Percentiles rank a stretch among this genome's conserved stretches.
These are phyloP conservation scores for Apiospora arundinis DNA, from an alignment of 2,329 filamentous ascomycete species.

Conservation along the genomic window DNA sequence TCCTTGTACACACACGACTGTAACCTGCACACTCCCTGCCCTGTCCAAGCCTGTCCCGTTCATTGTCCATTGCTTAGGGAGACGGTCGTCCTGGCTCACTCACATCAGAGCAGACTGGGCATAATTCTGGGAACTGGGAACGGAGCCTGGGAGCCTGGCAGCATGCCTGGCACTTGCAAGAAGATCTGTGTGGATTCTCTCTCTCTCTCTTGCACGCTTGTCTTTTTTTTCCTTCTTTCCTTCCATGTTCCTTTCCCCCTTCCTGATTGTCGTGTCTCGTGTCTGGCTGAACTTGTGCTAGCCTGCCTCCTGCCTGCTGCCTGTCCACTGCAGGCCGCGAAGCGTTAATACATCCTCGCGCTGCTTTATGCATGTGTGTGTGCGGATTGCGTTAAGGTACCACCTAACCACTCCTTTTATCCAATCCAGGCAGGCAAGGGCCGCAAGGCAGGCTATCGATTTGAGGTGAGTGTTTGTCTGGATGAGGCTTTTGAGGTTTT, in stretches of 20 bases:
- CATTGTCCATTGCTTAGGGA: slow-evolving; percentile 9
- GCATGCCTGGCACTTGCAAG: slow-evolving; percentile 3
- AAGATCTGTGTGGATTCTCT: slow-evolving; percentile 10
- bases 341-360: slow-evolving; percentile 6
- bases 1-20: slow-evolving; percentile 3
- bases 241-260: slow-evolving; percentile 7
- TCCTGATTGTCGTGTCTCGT: slow-evolving; percentile 11
- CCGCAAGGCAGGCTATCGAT: not conserved
- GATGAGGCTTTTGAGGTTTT: not conserved
- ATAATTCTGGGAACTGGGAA: slow-evolving; percentile 18
- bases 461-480: not conserved
- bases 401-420: slow-evolving; percentile 4
- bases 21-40: slow-evolving; percentile 9
- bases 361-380: slow-evolving; percentile 11
- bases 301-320: not conserved
- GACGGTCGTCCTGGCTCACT: not conserved
- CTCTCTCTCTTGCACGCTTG: not conserved
- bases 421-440: not conserved
- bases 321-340: not conserved
- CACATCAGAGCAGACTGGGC: not conserved
- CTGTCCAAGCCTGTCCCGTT: too few relatives aligned
- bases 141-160: not conserved
- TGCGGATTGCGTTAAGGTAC: slow-evolving; percentile 10
- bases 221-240: slow-evolving; percentile 3
- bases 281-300: slow-evolving; percentile 18